Evolutionary conservation across 768 basidiomycete genomes (phyloP).

Genomic region (Russula emetica): DNA sequence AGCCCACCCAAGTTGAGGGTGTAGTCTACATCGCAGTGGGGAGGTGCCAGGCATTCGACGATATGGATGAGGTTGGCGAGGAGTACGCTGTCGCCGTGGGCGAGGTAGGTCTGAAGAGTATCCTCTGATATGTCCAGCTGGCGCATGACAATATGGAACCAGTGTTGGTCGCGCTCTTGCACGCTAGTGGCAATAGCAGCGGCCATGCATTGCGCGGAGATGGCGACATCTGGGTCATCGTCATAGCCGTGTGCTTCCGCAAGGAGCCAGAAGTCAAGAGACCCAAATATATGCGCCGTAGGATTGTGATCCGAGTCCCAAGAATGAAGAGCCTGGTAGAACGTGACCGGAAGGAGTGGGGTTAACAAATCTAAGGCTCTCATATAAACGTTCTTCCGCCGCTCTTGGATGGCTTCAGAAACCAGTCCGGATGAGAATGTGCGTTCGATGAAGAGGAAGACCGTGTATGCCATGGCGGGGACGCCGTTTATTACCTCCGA

Average conservation of each 20-base stretch:
- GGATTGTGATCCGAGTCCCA: constrained; percentile 17
- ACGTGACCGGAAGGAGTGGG: constrained; percentile 16
- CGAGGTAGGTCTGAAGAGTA: constrained; percentile 5
- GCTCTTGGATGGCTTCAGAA: constrained; percentile 16
- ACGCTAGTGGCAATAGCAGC: constrained; percentile 5
- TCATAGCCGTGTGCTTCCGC: constrained; percentile 16
- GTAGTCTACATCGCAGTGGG: background rate
- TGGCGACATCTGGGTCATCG: constrained; percentile 22
- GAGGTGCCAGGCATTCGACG: constrained; percentile 5
- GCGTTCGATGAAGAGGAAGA: constrained; percentile 21
- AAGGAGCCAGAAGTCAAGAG: constrained; percentile 17
- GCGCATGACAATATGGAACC: constrained; percentile 11
- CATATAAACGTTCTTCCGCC: constrained; percentile 17
- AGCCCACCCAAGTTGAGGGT: constrained; percentile 12
- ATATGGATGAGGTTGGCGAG: constrained; percentile 24
- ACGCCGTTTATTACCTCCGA: constrained; percentile 4
- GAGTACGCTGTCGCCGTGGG: constrained; percentile 19
- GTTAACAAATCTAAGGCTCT: constrained; percentile 11
- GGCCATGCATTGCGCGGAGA: constrained; percentile 19
- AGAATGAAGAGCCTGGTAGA: constrained; percentile 18
- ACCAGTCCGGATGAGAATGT: constrained; percentile 18
- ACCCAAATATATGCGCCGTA: constrained; percentile 11
- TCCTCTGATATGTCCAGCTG: constrained; percentile 14
- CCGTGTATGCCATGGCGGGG: constrained; percentile 20
- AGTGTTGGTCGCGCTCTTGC: constrained; percentile 18